Evolutionary conservation across 495 filamentous ascomycete species (phyloP).

Genomic region (Podospora anserina): DNA sequence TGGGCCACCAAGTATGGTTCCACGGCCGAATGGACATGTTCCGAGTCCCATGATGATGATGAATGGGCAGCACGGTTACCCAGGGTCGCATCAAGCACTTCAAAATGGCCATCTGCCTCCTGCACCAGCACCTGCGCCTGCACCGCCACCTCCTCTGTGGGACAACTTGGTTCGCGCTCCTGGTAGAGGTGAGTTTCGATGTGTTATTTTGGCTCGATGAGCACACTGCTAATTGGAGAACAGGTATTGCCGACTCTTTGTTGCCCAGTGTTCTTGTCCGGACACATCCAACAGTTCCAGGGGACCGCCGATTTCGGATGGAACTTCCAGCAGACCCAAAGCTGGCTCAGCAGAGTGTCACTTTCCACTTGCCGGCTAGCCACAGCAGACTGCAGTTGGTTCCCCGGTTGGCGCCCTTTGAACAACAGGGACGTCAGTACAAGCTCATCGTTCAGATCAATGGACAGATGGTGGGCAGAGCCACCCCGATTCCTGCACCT

Average conservation of each 20-base stretch:
- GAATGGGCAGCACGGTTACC: conserved; percentile 17
- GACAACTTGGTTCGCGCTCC: conserved; percentile 41
- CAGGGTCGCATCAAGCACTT: conserved; percentile 26
- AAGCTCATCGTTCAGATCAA: conserved; percentile 32
- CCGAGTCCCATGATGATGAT: conserved; percentile 20
- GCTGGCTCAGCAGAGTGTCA: conserved; percentile 63
- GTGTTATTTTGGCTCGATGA: neutral
- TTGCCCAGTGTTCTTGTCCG: conserved; percentile 63
- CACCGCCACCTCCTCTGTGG: conserved; percentile 24
- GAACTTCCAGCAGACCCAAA: conserved; percentile 59
- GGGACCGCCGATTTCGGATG: conserved; percentile 51
- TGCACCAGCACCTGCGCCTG: conserved; percentile 4
- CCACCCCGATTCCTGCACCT: conserved; percentile 40
- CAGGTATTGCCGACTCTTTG: conserved; percentile 52
- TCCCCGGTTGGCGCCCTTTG: conserved; percentile 54
- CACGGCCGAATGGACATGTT: conserved; percentile 37
- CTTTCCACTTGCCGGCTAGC: conserved; percentile 58
- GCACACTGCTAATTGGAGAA: conserved; percentile 10
- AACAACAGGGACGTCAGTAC: conserved; percentile 44
- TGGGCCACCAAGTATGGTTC: conserved; percentile 40
- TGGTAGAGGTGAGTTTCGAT: conserved; percentile 50
- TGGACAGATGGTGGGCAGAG: conserved; percentile 59
- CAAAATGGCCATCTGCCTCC: conserved; percentile 26
- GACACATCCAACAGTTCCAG: conserved; percentile 60
- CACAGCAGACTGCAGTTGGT: conserved; percentile 65